These are phyloP conservation scores for Trichoderma sp. DNA, from an alignment of 2,329 filamentous ascomycete genomes.

Conservation along the genomic window DNA sequence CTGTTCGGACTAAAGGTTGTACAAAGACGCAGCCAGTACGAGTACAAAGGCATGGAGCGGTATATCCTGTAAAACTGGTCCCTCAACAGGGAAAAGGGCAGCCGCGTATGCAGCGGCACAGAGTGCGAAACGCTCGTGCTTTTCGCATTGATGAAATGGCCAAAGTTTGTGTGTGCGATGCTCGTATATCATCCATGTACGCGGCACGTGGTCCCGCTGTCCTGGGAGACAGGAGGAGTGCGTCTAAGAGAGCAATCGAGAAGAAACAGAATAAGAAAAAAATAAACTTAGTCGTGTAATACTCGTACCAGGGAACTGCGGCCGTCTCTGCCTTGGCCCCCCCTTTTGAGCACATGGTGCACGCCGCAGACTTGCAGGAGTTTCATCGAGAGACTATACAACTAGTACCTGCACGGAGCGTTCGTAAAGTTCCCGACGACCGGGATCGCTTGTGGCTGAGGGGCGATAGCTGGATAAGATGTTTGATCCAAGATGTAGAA, in stretches of 20 bases:
- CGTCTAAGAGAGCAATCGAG: not conserved
- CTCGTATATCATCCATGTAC: not conserved
- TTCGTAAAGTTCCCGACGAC: constrained; percentile 16
- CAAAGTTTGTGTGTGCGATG: not conserved
- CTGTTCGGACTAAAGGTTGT: not conserved
- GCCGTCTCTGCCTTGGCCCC: not conserved
- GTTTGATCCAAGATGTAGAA: constrained; percentile 14
- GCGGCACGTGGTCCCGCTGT: not conserved
- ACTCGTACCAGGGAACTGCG: not conserved
- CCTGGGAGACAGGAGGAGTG: not conserved
- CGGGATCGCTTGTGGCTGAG: constrained; percentile 1
- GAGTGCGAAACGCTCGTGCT: not conserved
- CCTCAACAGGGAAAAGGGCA: not conserved
- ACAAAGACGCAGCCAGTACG: not conserved
- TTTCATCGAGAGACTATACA: not conserved
- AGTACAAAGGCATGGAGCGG: not conserved
- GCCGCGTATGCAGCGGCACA: not conserved
- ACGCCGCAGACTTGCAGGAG: not conserved
- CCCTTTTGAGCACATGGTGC: not conserved
- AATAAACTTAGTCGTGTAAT: not conserved
- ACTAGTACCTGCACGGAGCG: constrained; percentile 5
- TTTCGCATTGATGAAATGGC: not conserved
- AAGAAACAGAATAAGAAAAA: not conserved
- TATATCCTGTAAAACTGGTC: not conserved
- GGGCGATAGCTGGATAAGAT: not conserved